Base-by-base conservation (phyloP, 2,329 filamentous ascomycete genomes). In the Fusarium metavorans region DNA sequence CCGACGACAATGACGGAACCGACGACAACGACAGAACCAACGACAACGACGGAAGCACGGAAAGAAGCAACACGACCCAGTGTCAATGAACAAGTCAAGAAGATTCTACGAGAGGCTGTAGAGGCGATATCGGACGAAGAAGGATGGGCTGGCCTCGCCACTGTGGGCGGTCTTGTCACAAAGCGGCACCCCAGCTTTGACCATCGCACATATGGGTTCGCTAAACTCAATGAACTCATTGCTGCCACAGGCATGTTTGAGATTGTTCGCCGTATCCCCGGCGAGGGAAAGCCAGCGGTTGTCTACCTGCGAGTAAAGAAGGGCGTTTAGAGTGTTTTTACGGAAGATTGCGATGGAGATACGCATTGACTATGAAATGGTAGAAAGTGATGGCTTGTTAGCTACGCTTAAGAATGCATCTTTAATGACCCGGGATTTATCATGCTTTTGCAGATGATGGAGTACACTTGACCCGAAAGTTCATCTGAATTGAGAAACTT, bases 111-210 rank as follows among this genome's bases (percentile, higher is more conserved):
- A 2, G 64, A 30, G 2, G 77, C 81, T 1, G 58, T 80, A 1
- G 68, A 77, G 9, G 73, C 66, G 1, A 64, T 60, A 1, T 77
- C 76, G 0, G 76, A 76, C 2, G 75, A 77, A 1, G 78, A 80
- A 0, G 81, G 80, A 0, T 81, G 79, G 77, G 79, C 80, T 5
- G 58, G 66, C 3, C 80, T 83, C 3, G 74, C 76, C 5, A 27
- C 60, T 0, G 75, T 83, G 2, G 81, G 81, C 5, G 0, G 0
- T 2, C 68, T 81, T 6, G 72, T 83, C 18, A 74, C 30, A 8
- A 77, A 77, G 62, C 70, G 68, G 64, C 70, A 79, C 13, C 77
- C 81, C 0, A 80, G 82, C 9, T 83, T 82, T 27, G 81, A 82
- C 35, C 16, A 73, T 8, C 76, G 80, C 2, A 81, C 59, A 1